Base-by-base conservation (phyloP, 805 yeast species). In the Millerago galiae region DNA sequence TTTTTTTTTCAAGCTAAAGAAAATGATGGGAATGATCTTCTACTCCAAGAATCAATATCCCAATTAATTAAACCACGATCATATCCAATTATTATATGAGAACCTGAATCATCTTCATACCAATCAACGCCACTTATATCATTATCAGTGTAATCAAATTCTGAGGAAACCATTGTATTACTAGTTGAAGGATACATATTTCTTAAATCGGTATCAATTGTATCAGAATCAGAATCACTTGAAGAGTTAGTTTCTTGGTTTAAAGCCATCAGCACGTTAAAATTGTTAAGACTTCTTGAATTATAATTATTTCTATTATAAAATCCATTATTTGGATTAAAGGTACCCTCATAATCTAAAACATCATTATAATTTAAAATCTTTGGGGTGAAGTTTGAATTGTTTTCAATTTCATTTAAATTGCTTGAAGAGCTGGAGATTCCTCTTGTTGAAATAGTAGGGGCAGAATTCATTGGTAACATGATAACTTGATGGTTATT, bases 401-500 rank as follows among this genome's bases (percentile, higher is more conserved):
- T 24, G 14, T 27, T 29, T 2, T 25, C 13, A 18, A 21, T 21
- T 21, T 16, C 32, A 11, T 25, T 28, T 5, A 17, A 9, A 33
- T 38, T 41, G 12, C 31, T 34, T 16, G 55, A 46, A 1, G 47
- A 30, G 3, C 28, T 15, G 12, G n/a, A n/a, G n/a, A n/a, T n/a
- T n/a, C 45, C 30, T 14, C 37, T 37, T 10, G 26, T 29, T 2
- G 47, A 37, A 4, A 41, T 42, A 12, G 42, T 9, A 11, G 38
- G 16, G 24, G 25, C 32, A 4, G 41, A 21, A 28, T 56, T 53
- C 34, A 63, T 63, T 0, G 93, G 93, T 12, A 83, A 66, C 45
- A 83, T 66, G 3, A 88, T 70, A 30, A 89, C 88, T 59, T 84
- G 91, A 56, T 85, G 91, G 51, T 83, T 79, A 45, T 72, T 67